phyloP scores from a whole-genome alignment of 208 protist species.

The Leishmania amazonensis region DNA sequence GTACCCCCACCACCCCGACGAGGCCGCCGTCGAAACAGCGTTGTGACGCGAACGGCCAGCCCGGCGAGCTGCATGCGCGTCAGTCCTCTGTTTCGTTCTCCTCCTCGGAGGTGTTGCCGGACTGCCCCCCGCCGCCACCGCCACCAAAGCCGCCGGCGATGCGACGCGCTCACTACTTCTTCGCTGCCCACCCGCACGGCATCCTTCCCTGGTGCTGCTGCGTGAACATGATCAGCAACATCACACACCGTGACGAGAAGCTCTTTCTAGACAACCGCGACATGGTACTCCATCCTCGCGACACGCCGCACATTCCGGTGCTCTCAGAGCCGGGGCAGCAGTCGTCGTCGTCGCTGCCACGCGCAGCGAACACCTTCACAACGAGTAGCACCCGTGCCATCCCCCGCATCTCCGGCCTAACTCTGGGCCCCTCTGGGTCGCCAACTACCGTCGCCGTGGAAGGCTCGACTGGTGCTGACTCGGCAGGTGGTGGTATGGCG shows the following conservation, averaged over 20 bases:
- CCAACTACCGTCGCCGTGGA: neutral
- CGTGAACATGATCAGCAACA: constrained; percentile 40
- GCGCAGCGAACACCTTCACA: constrained; percentile 9
- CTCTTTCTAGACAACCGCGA: constrained; percentile 43
- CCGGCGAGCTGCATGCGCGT: neutral
- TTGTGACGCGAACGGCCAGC: neutral
- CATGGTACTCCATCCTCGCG: constrained; percentile 2
- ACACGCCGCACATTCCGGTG: neutral
- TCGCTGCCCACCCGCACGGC: constrained; percentile 61
- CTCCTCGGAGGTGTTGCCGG: neutral
- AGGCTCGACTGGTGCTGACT: neutral
- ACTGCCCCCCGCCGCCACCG: neutral
- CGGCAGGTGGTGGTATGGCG: neutral
- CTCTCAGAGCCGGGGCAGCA: neutral
- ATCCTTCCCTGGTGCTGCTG: constrained; percentile 52
- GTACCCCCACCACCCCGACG: neutral
- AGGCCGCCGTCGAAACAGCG: neutral
- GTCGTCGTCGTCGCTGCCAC: neutral
- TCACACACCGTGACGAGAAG: constrained; percentile 23
- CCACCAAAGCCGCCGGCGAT: constrained; percentile 17
- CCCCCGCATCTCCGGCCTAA: neutral
- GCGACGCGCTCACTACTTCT: constrained; percentile 45
- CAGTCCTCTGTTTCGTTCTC: constrained; percentile 2
- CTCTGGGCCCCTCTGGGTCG: neutral
- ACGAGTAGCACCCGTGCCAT: constrained; percentile 16